Evolutionary conservation across 2,329 filamentous ascomycete genomes (phyloP).

Genomic region (Pseudogymnoascus sp.): DNA sequence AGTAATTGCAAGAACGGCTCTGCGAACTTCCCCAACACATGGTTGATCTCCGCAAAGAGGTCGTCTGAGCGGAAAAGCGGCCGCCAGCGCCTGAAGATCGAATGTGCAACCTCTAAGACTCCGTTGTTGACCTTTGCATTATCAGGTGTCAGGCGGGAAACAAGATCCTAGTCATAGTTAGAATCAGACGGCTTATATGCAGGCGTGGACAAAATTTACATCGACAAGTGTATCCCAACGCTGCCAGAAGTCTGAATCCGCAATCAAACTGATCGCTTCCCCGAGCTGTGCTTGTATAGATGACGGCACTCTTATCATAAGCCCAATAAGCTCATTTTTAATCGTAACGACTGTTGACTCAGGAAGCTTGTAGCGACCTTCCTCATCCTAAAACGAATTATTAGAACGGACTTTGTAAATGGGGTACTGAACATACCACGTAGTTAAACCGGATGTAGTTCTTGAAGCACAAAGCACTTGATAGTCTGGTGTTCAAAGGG

Average conservation of each 20-base stretch:
- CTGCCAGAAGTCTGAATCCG: constrained; percentile 95
- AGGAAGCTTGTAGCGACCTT: constrained; percentile 86
- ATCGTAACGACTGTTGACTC: constrained; percentile 78
- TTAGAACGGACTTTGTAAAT: constrained; percentile 13
- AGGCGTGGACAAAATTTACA: constrained; percentile 38
- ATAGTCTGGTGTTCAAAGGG: constrained; percentile 72
- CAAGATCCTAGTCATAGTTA: constrained; percentile 59
- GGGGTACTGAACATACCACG: constrained; percentile 49
- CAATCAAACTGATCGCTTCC: constrained; percentile 94
- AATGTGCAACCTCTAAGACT: constrained; percentile 94
- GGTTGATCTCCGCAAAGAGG: constrained; percentile 91
- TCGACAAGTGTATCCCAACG: constrained; percentile 93
- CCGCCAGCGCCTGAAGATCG: constrained; percentile 93
- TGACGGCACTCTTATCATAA: constrained; percentile 89
- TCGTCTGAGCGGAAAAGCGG: constrained; percentile 90
- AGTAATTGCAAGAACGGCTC: constrained; percentile 76
- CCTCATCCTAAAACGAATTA: constrained; percentile 59
- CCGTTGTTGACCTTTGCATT: constrained; percentile 85
- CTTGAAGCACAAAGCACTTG: constrained; percentile 92
- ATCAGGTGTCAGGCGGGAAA: constrained; percentile 73
- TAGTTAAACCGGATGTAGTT: constrained; percentile 96
- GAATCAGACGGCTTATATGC: constrained; percentile 11
- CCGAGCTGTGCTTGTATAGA: constrained; percentile 89
- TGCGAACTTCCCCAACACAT: constrained; percentile 82
- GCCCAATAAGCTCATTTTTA: constrained; percentile 88